Evolutionary conservation across 495 filamentous ascomycete genomes (phyloP).

Genomic region (Letharia lupina): DNA sequence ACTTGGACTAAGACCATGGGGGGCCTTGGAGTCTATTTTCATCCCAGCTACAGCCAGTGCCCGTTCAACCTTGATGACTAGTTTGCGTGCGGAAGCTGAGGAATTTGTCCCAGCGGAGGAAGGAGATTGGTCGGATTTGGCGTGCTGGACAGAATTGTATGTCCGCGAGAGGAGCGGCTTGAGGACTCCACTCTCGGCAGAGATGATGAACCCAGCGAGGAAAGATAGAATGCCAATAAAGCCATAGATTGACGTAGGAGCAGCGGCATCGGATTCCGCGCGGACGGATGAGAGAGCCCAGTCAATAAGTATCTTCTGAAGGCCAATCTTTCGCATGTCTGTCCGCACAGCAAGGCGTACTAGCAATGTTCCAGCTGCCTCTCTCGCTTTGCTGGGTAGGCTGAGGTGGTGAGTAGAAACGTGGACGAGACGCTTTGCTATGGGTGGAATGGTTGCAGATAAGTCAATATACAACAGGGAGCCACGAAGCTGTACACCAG

Average conservation of each 20-base stretch:
- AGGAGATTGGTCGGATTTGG: slow-evolving; percentile 34
- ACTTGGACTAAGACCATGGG: slow-evolving; percentile 24
- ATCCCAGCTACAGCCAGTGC: slow-evolving; percentile 45
- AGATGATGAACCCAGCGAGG: slow-evolving; percentile 60
- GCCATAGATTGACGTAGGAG: slow-evolving; percentile 45
- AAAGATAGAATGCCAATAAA: slow-evolving; percentile 69
- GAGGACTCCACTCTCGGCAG: slow-evolving; percentile 47
- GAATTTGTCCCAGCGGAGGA: slow-evolving; percentile 37
- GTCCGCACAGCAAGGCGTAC: slow-evolving; percentile 70
- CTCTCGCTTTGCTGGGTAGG: slow-evolving; percentile 73
- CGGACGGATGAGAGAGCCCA: slow-evolving; percentile 58
- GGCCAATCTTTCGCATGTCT: slow-evolving; percentile 75
- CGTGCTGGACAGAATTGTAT: slow-evolving; percentile 44
- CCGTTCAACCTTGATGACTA: slow-evolving; percentile 73
- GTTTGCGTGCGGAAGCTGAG: slow-evolving; percentile 70
- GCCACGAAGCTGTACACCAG: slow-evolving; percentile 28
- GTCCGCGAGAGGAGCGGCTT: slow-evolving; percentile 41
- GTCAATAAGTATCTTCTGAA: slow-evolving; percentile 53
- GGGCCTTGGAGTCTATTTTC: slow-evolving; percentile 35
- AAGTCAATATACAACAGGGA: slow-evolving; percentile 28
- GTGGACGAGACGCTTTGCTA: slow-evolving; percentile 60
- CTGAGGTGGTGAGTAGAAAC: slow-evolving; percentile 63
- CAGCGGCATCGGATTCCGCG: slow-evolving; percentile 30
- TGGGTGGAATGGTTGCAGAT: slow-evolving; percentile 48
- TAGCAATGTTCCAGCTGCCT: slow-evolving; percentile 74